These are phyloP conservation scores for Mucuna pruriens DNA, from an alignment of 306 rosid genomes.

Conservation along the genomic window DNA sequence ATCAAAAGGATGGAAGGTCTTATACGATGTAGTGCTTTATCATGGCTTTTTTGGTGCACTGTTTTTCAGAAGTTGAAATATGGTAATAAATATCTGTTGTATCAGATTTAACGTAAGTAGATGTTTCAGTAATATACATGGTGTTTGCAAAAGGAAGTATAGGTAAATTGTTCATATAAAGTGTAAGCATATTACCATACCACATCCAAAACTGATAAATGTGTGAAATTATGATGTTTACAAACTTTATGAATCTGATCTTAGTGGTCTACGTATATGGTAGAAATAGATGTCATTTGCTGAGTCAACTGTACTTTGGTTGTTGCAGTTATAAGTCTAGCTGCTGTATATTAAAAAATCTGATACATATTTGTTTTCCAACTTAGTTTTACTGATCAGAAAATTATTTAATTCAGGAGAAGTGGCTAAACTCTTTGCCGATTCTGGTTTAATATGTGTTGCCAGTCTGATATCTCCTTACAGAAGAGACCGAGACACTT, in stretches of 20 bases:
- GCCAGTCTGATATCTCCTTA: conserved; percentile 91
- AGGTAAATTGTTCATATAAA: background rate
- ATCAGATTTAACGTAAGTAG: background rate
- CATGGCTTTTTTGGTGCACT: background rate
- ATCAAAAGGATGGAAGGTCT: conserved; percentile 9
- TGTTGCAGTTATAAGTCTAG: conserved; percentile 22
- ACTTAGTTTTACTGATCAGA: conserved; percentile 33
- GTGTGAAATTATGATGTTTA: background rate
- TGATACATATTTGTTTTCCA: background rate
- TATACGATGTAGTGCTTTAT: background rate
- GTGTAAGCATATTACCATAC: background rate
- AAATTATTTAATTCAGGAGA: conserved; percentile 60
- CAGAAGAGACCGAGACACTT: conserved; percentile 68
- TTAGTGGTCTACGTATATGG: background rate
- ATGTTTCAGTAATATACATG: background rate
- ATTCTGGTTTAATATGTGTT: conserved; percentile 75
- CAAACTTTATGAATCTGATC: background rate
- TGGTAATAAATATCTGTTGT: conserved; percentile 1
- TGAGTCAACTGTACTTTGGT: background rate
- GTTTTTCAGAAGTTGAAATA: conserved; percentile 29
- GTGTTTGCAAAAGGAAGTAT: conserved; percentile 19
- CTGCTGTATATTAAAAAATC: background rate
- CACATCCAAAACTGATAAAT: background rate
- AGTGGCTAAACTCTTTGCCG: conserved; percentile 83
- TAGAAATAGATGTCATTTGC: background rate